Evolutionary conservation across 1,284 basidiomycete species (phyloP).

Genomic region (Pterulicium gracile): DNA sequence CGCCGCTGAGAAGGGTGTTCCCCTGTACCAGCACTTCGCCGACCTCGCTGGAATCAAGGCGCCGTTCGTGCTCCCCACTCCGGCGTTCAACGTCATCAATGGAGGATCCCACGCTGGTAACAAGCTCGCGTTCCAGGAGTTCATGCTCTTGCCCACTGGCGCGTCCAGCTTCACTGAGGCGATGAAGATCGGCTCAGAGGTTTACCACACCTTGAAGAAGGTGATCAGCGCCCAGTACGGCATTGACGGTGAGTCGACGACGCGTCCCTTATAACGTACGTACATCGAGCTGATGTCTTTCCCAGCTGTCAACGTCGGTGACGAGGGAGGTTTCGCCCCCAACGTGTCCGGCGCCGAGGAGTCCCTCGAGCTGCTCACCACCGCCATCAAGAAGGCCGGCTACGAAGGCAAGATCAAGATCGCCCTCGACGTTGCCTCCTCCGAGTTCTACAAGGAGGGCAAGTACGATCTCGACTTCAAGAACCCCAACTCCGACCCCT

Average conservation of each 20-base stretch:
- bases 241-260: constrained; percentile 72
- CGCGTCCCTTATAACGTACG: neutral
- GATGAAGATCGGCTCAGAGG: constrained; percentile 97
- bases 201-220: constrained; percentile 98
- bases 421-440: constrained; percentile 97
- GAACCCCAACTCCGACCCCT: constrained; percentile 97
- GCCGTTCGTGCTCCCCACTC: constrained; percentile 86
- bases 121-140: constrained; percentile 99
- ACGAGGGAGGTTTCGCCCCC: constrained; percentile 99
- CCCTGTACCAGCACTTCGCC: constrained; percentile 95
- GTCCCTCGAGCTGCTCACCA: constrained; percentile 90
- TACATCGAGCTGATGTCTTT: constrained; percentile 5
- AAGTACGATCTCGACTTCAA: constrained; percentile 99
- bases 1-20: constrained; percentile 88
- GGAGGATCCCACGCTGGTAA: constrained; percentile 99
- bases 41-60: constrained; percentile 90
- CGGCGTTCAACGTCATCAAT: constrained; percentile 99
- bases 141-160: constrained; percentile 98
- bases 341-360: constrained; percentile 97
- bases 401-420: constrained; percentile 99
- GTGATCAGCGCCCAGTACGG: constrained; percentile 99
- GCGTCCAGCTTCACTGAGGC: constrained; percentile 90
- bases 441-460: constrained; percentile 99
- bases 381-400: constrained; percentile 96
- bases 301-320: constrained; percentile 95